Percentiles rank a stretch among this genome's conserved stretches.
Conservation (phyloP, 2,329 filamentous ascomycete genomes). For the Tolypocladium guangdongense region DNA sequence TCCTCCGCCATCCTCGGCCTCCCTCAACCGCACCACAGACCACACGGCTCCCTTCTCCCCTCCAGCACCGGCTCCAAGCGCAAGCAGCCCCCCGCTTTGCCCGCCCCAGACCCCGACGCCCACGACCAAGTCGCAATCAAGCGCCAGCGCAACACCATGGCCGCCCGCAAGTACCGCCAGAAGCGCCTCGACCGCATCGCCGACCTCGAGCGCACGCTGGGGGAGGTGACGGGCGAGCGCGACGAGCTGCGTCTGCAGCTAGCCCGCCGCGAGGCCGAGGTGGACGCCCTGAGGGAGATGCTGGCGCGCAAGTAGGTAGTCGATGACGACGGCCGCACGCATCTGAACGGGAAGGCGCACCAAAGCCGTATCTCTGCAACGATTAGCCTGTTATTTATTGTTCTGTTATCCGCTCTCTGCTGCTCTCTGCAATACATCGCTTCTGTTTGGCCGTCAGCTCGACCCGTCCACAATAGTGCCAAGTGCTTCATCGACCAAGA, state of each 20-base stretch:
- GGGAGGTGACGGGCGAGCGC: conserved; percentile 46
- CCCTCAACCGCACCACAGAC: neutral
- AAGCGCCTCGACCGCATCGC: conserved; percentile 56
- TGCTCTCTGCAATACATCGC: neutral
- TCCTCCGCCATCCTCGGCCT: neutral
- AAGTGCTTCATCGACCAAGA: too few species aligned
- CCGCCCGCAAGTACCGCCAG: conserved; percentile 61
- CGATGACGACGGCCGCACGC: neutral
- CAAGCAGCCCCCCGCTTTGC: conserved; percentile 4
- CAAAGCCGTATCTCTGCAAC: neutral
- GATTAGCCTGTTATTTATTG: neutral
- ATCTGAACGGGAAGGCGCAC: neutral
- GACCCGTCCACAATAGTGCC: neutral
- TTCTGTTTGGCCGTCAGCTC: neutral
- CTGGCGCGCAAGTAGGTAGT: conserved; percentile 21
- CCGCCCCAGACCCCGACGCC: conserved; percentile 7
- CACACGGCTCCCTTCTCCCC: conserved; percentile 3
- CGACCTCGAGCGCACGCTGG: conserved; percentile 49
- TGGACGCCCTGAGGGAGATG: conserved; percentile 46
- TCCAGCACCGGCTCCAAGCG: conserved; percentile 8
- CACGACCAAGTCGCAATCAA: conserved; percentile 31
- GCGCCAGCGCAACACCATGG: conserved; percentile 57
- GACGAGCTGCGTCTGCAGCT: conserved; percentile 53
- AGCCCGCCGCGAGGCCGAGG: conserved; percentile 54
- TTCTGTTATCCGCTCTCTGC: neutral